Evolutionary conservation across 2,329 filamentous ascomycete species (phyloP).

Genomic region (Diaporthe destruens): DNA sequence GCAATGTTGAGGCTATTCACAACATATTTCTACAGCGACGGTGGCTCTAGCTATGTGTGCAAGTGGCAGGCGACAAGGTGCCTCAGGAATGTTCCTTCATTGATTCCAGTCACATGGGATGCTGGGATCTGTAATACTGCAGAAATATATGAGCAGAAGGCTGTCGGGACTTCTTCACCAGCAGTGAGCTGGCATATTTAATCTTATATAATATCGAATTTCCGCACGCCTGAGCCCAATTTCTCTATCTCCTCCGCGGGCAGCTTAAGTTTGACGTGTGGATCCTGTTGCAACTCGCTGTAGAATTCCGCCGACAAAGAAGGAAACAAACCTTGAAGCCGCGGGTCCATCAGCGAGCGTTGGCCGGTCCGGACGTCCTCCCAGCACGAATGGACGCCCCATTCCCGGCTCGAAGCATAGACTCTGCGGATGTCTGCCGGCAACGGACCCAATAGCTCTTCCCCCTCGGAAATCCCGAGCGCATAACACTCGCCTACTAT

Average conservation of each 20-base stretch:
- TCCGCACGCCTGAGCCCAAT: neutral
- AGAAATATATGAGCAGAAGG: too few species aligned
- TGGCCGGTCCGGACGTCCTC: neutral
- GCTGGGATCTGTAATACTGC: too few species aligned
- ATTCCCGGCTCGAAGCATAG: constrained; percentile 6
- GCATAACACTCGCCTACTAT: neutral
- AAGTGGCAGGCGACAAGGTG: neutral
- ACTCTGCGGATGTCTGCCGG: neutral
- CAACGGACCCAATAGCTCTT: neutral
- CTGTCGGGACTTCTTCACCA: too few species aligned
- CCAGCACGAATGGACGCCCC: constrained; percentile 13
- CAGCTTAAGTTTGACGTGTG: neutral
- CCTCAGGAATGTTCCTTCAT: too few species aligned
- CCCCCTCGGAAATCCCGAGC: neutral
- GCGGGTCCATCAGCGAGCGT: neutral
- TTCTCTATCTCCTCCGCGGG: neutral
- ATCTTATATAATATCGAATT: neutral
- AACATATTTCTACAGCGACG: neutral
- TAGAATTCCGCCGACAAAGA: too few species aligned
- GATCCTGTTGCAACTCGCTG: neutral
- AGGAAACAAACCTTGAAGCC: neutral
- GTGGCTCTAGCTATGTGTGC: neutral
- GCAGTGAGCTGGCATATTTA: neutral
- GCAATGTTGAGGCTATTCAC: neutral
- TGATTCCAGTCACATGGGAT: too few species aligned